Percentiles rank a stretch among this genome's conserved stretches.
Conservation (phyloP, 208 protist genomes). For the Willaertia magna region DNA sequence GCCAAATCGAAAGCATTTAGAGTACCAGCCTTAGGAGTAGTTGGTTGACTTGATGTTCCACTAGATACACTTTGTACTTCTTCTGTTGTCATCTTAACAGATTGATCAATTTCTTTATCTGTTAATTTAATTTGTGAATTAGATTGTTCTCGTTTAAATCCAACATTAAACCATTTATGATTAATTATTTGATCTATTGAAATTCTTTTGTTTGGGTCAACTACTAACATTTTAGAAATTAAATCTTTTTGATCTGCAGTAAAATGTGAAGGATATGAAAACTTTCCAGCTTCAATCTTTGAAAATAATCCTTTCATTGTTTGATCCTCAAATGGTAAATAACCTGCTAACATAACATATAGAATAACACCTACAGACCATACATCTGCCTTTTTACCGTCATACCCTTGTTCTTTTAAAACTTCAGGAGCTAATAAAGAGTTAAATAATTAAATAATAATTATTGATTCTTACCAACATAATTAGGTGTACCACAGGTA, state of each 20-base stretch:
- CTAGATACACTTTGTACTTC: neutral
- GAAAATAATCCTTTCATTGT: conserved; percentile 77
- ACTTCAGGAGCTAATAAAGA: neutral
- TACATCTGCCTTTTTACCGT: conserved; percentile 81
- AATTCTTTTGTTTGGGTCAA: conserved; percentile 56
- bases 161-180: conserved; percentile 58
- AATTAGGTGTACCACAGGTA: conserved; percentile 30
- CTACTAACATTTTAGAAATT: conserved; percentile 55
- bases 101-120: neutral
- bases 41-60: neutral
- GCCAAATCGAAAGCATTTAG: conserved; percentile 13
- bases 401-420: conserved; percentile 59
- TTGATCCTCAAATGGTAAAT: conserved; percentile 87
- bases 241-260: conserved; percentile 46
- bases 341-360: conserved; percentile 86
- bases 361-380: conserved; percentile 93
- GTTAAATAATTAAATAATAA: neutral
- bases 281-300: conserved; percentile 72
- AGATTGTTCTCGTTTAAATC: neutral
- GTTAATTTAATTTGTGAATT: neutral
- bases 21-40: neutral
- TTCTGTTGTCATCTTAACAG: neutral
- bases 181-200: conserved; percentile 62
- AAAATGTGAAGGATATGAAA: conserved; percentile 54
- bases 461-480: conserved; percentile 20